phyloP scores from a whole-genome alignment of 805 yeast genomes.

The Barnettozyma pratensis region DNA sequence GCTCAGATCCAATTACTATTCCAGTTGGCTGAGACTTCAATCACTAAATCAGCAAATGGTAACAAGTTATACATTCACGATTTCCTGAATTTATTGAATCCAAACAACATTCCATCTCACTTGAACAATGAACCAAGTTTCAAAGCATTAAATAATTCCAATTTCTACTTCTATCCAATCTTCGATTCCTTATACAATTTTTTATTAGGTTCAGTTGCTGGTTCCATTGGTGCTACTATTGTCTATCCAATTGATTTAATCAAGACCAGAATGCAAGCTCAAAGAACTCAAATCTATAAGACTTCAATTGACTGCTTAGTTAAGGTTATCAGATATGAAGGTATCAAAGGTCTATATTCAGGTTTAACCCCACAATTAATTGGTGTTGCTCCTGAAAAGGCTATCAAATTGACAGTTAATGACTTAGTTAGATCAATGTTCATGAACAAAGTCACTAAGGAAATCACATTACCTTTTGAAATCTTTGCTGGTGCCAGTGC shows the following conservation, averaged over 20 bases:
- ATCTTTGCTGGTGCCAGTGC: slow-evolving; percentile 88
- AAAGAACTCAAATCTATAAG: slow-evolving; percentile 66
- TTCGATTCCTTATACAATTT: slow-evolving; percentile 87
- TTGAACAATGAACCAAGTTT: slow-evolving; percentile 20
- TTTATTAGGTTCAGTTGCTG: slow-evolving; percentile 88
- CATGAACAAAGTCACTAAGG: slow-evolving; percentile 44
- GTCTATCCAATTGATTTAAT: slow-evolving; percentile 96
- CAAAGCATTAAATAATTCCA: slow-evolving; percentile 18
- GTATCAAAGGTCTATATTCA: slow-evolving; percentile 79
- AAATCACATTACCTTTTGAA: slow-evolving; percentile 56
- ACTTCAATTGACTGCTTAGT: slow-evolving; percentile 83
- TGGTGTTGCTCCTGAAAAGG: slow-evolving; percentile 98
- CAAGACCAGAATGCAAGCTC: slow-evolving; percentile 97
- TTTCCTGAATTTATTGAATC: slow-evolving; percentile 36
- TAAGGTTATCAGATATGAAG: slow-evolving; percentile 74
- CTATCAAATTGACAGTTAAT: slow-evolving; percentile 91
- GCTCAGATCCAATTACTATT: slow-evolving; percentile 36
- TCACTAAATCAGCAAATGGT: not conserved
- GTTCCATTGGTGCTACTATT: slow-evolving; percentile 96
- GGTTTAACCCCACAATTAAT: slow-evolving; percentile 92
- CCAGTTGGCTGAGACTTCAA: slow-evolving; percentile 14
- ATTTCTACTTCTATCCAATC: slow-evolving; percentile 49
- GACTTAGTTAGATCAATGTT: slow-evolving; percentile 78
- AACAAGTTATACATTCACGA: slow-evolving; percentile 31
- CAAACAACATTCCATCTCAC: slow-evolving; percentile 28